Evolutionary conservation across 805 yeast genomes (phyloP).

Genomic region (Kodamaea nitidulidarum): DNA sequence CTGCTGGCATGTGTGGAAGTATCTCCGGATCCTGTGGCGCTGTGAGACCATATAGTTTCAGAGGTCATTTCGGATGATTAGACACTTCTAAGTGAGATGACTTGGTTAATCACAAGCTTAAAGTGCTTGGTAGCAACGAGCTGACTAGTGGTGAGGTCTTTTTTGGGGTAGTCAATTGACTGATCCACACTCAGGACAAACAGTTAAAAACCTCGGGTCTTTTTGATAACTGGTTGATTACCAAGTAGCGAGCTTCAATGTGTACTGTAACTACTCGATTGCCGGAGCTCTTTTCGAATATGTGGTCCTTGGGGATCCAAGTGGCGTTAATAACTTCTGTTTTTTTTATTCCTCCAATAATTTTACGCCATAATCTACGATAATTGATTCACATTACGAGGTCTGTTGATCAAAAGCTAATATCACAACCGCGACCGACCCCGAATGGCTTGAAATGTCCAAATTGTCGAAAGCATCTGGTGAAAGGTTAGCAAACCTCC

Average conservation of each 20-base stretch:
- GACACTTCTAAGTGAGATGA: too few species aligned
- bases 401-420: neutral
- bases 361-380: slow-evolving; percentile 1
- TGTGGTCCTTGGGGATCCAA: neutral
- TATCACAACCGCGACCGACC: neutral
- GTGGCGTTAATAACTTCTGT: neutral
- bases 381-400: too few species aligned
- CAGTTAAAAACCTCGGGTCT: too few species aligned
- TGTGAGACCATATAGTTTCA: slow-evolving; percentile 43
- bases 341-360: slow-evolving; percentile 1
- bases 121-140: too few species aligned
- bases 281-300: too few species aligned
- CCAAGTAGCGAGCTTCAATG: too few species aligned
- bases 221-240: too few species aligned
- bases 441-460: neutral
- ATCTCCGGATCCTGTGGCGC: slow-evolving; percentile 4
- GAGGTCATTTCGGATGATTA: slow-evolving; percentile 33
- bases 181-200: too few species aligned
- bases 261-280: too few species aligned
- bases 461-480: slow-evolving; percentile 17
- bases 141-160: neutral
- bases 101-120: too few species aligned
- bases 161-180: too few species aligned
- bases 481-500: slow-evolving; percentile 26
- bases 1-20: slow-evolving; percentile 12